Conservation (phyloP, 225 moss, liverwort and hornwort species). For the Lunularia cruciata region DNA sequence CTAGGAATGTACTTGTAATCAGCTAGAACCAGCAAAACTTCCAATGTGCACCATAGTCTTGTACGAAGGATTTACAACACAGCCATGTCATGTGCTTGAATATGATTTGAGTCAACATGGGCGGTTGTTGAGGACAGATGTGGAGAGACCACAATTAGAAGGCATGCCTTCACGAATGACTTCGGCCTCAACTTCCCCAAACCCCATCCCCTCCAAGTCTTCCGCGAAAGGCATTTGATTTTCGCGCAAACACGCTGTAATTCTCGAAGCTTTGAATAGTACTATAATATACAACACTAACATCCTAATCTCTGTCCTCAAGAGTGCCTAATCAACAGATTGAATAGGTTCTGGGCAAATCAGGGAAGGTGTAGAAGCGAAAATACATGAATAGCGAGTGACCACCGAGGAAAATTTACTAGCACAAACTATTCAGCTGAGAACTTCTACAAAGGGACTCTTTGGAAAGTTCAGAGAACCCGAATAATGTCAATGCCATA, state of each 20-base stretch:
- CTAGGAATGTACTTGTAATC: not conserved
- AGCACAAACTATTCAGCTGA: conserved; percentile 28
- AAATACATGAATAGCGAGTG: conserved; percentile 27
- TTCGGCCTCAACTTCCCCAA: not conserved
- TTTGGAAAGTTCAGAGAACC: conserved; percentile 33
- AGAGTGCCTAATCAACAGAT: conserved; percentile 5
- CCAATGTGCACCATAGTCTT: conserved; percentile 13
- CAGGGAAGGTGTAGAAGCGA: conserved; percentile 10
- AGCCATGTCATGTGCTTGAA: conserved; percentile 17
- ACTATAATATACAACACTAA: conserved; percentile 26
- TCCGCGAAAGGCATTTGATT: conserved; percentile 1
- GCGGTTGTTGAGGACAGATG: conserved; percentile 1
- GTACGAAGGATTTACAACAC: conserved; percentile 21
- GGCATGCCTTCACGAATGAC: not conserved
- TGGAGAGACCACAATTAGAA: not conserved
- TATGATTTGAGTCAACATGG: conserved; percentile 1
- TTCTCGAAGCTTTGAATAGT: conserved; percentile 16
- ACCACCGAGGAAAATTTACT: conserved; percentile 15
- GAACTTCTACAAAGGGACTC: conserved; percentile 32
- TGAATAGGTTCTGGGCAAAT: conserved; percentile 13
- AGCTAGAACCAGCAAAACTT: not conserved
- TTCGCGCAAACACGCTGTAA: conserved; percentile 14
- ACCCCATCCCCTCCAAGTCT: conserved; percentile 6
- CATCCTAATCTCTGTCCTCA: conserved; percentile 25
- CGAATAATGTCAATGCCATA: conserved; percentile 28